Conservation (phyloP, 805 yeast genomes). For the Diddensiella caesifluorescens region DNA sequence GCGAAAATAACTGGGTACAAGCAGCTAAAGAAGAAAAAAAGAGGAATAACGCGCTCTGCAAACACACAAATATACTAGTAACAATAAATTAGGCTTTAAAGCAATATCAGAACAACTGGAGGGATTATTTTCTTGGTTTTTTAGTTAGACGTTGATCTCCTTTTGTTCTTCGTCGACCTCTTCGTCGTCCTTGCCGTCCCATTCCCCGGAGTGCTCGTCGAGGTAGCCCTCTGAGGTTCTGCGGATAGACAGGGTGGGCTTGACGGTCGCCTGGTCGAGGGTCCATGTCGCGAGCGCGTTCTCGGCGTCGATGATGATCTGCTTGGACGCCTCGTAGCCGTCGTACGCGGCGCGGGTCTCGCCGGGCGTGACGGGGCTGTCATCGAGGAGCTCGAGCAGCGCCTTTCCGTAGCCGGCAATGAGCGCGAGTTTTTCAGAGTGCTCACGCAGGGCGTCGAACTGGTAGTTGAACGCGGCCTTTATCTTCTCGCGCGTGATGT, state of each 20-base stretch:
- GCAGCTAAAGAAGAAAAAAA: background rate
- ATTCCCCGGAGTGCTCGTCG: constrained; percentile 35
- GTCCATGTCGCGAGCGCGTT: constrained; percentile 96
- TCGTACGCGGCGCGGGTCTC: constrained; percentile 98
- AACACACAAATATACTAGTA: constrained; percentile 1
- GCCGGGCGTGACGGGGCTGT: constrained; percentile 97
- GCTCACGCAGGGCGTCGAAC: constrained; percentile 91
- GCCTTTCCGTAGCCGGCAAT: constrained; percentile 99
- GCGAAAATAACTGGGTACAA: background rate
- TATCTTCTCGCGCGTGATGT: constrained; percentile 95
- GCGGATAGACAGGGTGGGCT: constrained; percentile 85
- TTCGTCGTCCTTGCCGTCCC: constrained; percentile 33
- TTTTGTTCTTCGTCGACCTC: constrained; percentile 15
- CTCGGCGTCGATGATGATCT: constrained; percentile 95
- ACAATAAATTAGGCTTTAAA: background rate
- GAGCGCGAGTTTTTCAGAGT: constrained; percentile 90
- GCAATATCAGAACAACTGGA: too few relatives aligned
- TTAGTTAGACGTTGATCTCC: background rate
- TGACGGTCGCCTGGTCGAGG: constrained; percentile 88
- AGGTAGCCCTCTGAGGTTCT: constrained; percentile 58
- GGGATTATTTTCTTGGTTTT: background rate
- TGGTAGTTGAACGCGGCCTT: constrained; percentile 97
- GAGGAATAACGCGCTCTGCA: background rate
- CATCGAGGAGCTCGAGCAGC: constrained; percentile 89
- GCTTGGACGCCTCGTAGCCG: constrained; percentile 97